These are phyloP conservation scores for Talaromyces sp. DNA, from an alignment of 2,329 filamentous ascomycete genomes.

Conservation along the genomic window DNA sequence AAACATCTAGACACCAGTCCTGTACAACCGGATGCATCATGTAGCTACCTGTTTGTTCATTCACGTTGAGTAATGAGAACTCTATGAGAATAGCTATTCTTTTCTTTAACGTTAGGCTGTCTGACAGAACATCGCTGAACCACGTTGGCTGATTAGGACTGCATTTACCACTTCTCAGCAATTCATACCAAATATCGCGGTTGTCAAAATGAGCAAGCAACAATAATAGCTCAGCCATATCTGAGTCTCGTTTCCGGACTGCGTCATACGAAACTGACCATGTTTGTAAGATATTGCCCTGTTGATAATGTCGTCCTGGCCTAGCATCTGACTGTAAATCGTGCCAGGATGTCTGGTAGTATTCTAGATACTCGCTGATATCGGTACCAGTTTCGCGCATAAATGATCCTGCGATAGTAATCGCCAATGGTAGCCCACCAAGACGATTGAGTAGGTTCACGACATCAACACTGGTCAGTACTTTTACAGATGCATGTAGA, in stretches of 20 bases:
- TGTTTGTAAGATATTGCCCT: slow-evolving; percentile 32
- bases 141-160: slow-evolving; percentile 21
- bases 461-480: slow-evolving; percentile 24
- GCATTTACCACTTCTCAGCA: slow-evolving; percentile 28
- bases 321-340: slow-evolving; percentile 21
- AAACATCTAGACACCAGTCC: slow-evolving; percentile 22
- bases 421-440: slow-evolving; percentile 47
- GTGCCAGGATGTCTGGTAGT: slow-evolving; percentile 42
- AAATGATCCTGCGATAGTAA: slow-evolving; percentile 47
- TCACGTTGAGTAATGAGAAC: slow-evolving; percentile 28
- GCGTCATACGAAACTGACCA: slow-evolving; percentile 39
- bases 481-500: background rate
- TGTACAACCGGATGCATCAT: slow-evolving; percentile 29
- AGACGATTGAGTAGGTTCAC: slow-evolving; percentile 34
- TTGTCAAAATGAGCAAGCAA: slow-evolving; percentile 46
- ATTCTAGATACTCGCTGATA: slow-evolving; percentile 39
- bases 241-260: slow-evolving; percentile 32
- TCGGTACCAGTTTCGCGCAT: slow-evolving; percentile 38
- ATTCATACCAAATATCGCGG: slow-evolving; percentile 46
- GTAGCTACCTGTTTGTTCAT: slow-evolving; percentile 27
- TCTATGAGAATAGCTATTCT: slow-evolving; percentile 23
- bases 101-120: slow-evolving; percentile 23
- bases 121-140: slow-evolving; percentile 8
- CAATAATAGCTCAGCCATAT: slow-evolving; percentile 36
- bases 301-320: slow-evolving; percentile 23